A percentile compares a stretch with the other conserved stretches of the same genome.
These are phyloP conservation scores for Globisporangium sylvaticum DNA, from an alignment of 352 stramenopile species.

Conservation along the genomic window DNA sequence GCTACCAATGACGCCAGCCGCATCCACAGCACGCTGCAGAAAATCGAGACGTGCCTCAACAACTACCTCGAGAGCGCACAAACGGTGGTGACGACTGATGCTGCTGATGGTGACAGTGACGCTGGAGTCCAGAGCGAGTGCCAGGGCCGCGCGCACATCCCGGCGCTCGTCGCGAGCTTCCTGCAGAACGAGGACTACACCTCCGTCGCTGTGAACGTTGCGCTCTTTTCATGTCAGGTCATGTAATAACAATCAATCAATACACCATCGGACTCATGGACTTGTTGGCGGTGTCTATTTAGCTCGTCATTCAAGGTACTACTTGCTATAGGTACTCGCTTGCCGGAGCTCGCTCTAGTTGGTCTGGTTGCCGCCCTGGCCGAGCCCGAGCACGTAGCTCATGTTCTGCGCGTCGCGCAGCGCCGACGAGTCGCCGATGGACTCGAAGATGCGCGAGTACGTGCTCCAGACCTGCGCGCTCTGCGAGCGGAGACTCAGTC, in stretches of 20 bases:
- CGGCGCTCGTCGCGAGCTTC: slow-evolving; percentile 15
- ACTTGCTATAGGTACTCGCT: neutral
- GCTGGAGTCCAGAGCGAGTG: neutral
- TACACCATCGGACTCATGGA: neutral
- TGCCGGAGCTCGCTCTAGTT: slow-evolving; percentile 29
- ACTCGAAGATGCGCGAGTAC: slow-evolving; percentile 68
- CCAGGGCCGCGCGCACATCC: slow-evolving; percentile 10
- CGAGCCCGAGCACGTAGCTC: slow-evolving; percentile 84
- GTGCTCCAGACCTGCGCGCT: slow-evolving; percentile 80
- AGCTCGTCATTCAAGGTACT: neutral
- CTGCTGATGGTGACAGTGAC: neutral
- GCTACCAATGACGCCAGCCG: neutral
- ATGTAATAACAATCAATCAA: slow-evolving; percentile 5
- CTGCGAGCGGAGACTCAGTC: slow-evolving; percentile 65
- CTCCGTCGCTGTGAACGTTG: slow-evolving; percentile 7
- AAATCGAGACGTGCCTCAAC: slow-evolving; percentile 15
- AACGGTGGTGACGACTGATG: neutral
- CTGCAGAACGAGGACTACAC: slow-evolving; percentile 17
- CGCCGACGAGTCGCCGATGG: slow-evolving; percentile 62
- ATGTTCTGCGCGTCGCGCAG: slow-evolving; percentile 84
- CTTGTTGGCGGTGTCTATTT: neutral
- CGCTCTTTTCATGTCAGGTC: slow-evolving; percentile 8
- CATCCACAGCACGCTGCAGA: neutral
- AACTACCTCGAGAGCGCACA: slow-evolving; percentile 12
- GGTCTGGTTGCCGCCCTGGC: slow-evolving; percentile 72